Base-by-base conservation (phyloP, 306 rosid species). In the Prunus davidiana region DNA sequence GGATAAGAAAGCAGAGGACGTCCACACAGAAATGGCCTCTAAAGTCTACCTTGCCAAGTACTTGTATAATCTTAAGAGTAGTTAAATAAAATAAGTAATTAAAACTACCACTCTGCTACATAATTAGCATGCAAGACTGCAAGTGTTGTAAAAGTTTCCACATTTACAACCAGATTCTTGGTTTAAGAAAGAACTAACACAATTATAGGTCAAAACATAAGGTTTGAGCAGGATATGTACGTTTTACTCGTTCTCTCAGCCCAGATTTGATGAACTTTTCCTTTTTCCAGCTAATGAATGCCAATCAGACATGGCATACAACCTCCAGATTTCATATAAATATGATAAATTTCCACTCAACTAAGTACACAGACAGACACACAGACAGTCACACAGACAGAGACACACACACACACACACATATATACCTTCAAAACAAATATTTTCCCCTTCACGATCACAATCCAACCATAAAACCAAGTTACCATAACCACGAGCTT, bases 371-470 rank as follows among this genome's bases (percentile, higher is more conserved):
- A 12, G 8, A 4, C 11, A 57, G 16, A 64, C 2, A 28, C n/a
- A 54, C 0, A n/a, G n/a, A n/a, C n/a, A n/a, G n/a, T n/a, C n/a
- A n/a, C n/a, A n/a, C n/a, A n/a, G n/a, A n/a, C n/a, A n/a, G n/a
- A n/a, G n/a, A n/a, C 12, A 54, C 47, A 57, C 13, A 30, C 27
- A 64, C 4, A 28, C n/a, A 54, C 0, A 69, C 34, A 34, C 12
- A 25, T 11, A 75, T 49, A 72, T 85, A 94, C 98, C 98, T 87
- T 94, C 98, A 76, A 94, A 94, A 79, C 98, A 94, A 79, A 94
- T 91, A 79, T 91, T 94, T 86, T 94, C 98, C 76, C 98, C 98
- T 86, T 94, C 98, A 52, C 98, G 96, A 51, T 94, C 98, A 82
- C 98, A 91, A 82, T 94, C 98, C 86, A 94, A 81, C 98, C 98